Base-by-base conservation (phyloP, 1,139 yeast species). In the Keqinozyma sinolaborantium region DNA sequence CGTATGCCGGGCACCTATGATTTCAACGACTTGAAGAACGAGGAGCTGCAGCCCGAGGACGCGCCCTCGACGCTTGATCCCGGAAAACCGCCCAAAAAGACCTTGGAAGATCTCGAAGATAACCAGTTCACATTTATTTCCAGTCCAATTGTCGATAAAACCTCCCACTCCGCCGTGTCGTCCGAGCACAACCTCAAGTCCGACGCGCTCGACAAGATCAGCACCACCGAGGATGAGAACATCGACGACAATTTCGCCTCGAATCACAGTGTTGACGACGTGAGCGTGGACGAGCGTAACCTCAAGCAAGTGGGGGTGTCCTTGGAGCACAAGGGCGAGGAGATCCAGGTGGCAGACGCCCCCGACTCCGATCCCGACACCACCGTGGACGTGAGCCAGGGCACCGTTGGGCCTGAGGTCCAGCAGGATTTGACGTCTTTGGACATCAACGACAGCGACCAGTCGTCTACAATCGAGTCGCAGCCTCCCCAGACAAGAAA, bases 1-100 rank as follows among this genome's bases (percentile, higher is more conserved):
- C 56, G 86, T 30, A 67, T 73, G 53, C 79, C 82, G 1, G 86
- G 79, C 1, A 72, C 81, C 0, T 60, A 71, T 41, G 73, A 80
- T 48, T 80, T 80, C 29, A 71, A 64, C 37, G 83, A 76, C 1
- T 53, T 79, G 16, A 56, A 55, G 30, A 41, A 46, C 28, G 49
- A 46, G 12, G 40, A 49, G 28, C 53, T 50, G 33, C 48, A 48
- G 7, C 21, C 7, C 7, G 7, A 7, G 21, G 52, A 51, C 14
- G 28, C 31, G 20, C 34, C 31, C 15, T 33, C 8, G 3, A 33
- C 38, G 6, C 29, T 35, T 16, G 38, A 35, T 16, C 38, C 38
- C 3, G 38, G 38, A 6, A 23, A 23, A 23, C 25, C 25, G 12
- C 12, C 14, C 9, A 10, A 10, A 11, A 12, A 23, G 9, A 10